Evolutionary conservation across 441 rosid species (phyloP).

Genomic region (Dalechampia spathulata): DNA sequence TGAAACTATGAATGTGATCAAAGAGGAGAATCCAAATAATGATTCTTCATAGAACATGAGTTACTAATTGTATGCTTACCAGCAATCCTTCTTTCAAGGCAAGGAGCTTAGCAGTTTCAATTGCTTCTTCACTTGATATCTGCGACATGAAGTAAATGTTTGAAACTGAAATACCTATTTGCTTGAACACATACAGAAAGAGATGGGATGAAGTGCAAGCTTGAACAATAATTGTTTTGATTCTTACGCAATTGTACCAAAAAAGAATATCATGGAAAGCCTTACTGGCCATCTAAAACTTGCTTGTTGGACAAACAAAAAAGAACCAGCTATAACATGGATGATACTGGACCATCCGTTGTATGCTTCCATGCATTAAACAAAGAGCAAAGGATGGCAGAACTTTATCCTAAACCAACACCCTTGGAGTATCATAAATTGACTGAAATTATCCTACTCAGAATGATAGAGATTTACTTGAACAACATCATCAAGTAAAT

Average conservation of each 20-base stretch:
- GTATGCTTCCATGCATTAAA: background rate
- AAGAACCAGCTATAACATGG: background rate
- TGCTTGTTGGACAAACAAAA: background rate
- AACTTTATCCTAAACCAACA: background rate
- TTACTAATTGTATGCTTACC: slow-evolving; percentile 27
- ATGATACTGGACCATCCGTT: background rate
- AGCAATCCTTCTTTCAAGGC: slow-evolving; percentile 87
- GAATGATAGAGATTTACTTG: slow-evolving; percentile 31
- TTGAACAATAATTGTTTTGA: too few species aligned
- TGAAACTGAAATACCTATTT: background rate
- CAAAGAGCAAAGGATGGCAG: background rate
- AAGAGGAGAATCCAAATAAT: background rate
- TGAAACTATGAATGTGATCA: background rate
- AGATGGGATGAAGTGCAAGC: too few species aligned
- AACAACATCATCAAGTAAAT: slow-evolving; percentile 45
- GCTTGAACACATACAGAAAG: background rate
- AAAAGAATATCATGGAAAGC: too few species aligned
- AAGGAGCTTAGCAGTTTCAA: slow-evolving; percentile 70
- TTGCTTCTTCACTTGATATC: slow-evolving; percentile 79
- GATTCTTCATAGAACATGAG: background rate
- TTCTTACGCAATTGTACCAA: too few species aligned
- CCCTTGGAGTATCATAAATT: background rate
- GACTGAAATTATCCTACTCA: background rate
- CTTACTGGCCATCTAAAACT: background rate
- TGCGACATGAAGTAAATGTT: slow-evolving; percentile 13